Conservation (phyloP, 2,329 filamentous ascomycete genomes). For the Coniochaeta ligniaria region DNA sequence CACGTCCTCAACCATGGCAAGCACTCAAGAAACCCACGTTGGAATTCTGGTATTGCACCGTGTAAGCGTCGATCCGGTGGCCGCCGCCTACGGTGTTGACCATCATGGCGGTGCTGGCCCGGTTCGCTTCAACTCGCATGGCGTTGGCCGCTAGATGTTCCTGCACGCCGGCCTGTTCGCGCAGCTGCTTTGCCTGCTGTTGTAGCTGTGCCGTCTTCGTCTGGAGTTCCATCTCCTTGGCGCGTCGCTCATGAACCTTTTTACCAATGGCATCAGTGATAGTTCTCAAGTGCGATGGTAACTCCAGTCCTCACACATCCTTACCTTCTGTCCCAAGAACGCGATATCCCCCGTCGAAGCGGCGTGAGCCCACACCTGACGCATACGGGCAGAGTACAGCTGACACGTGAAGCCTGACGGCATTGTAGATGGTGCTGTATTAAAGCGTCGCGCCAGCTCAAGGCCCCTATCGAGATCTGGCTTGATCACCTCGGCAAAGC, state of each 20-base stretch:
- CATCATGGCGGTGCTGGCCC: conserved; percentile 9
- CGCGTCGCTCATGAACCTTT: conserved; percentile 7
- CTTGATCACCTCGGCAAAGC: conserved; percentile 5
- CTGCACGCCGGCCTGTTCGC: conserved; percentile 5
- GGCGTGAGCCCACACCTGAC: conserved; percentile 7
- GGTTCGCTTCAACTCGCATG: conserved; percentile 4
- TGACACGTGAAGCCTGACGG: conserved; percentile 8
- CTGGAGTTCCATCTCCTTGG: conserved; percentile 8
- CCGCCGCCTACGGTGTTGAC: conserved; percentile 5
- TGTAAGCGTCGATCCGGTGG: conserved; percentile 6
- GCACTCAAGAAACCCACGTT: conserved; percentile 1
- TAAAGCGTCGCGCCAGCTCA: conserved; percentile 4
- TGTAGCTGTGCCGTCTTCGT: conserved; percentile 6
- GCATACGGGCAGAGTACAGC: conserved; percentile 9
- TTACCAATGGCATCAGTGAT: background rate
- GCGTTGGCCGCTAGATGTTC: conserved; percentile 8
- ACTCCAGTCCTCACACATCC: background rate
- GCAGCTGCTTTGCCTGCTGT: conserved; percentile 8
- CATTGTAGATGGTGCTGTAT: background rate
- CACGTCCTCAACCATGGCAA: background rate
- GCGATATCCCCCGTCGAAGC: conserved; percentile 4
- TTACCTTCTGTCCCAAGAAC: conserved; percentile 6
- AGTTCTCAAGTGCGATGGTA: background rate
- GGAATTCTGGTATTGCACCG: background rate
- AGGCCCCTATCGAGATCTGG: conserved; percentile 1